These are phyloP conservation scores for Peziza echinospora DNA, from an alignment of 495 filamentous ascomycete species.

Conservation along the genomic window DNA sequence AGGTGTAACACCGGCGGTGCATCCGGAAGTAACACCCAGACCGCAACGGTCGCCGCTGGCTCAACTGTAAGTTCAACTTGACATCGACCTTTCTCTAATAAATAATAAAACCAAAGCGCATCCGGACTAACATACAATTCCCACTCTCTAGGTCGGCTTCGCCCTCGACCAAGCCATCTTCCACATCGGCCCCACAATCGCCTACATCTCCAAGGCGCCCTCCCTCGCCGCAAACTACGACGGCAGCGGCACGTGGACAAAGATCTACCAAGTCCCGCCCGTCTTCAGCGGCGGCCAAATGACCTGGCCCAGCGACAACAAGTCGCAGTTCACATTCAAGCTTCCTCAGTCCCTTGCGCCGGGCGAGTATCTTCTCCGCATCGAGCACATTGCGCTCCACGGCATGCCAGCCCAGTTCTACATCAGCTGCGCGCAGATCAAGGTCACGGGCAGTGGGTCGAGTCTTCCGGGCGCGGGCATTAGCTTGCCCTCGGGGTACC, in stretches of 20 bases:
- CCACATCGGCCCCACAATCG: constrained; percentile 28
- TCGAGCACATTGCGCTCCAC: constrained; percentile 37
- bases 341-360: constrained; percentile 26
- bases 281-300: constrained; percentile 12
- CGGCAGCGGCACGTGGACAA: constrained; percentile 31
- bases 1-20: constrained; percentile 26
- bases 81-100: too few relatives aligned
- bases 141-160: too few relatives aligned
- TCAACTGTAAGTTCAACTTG: too few relatives aligned
- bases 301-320: constrained; percentile 11
- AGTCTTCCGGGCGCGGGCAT: constrained; percentile 26
- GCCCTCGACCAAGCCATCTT: constrained; percentile 28
- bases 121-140: too few relatives aligned
- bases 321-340: constrained; percentile 23
- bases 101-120: too few relatives aligned
- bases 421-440: constrained; percentile 33
- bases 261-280: constrained; percentile 28
- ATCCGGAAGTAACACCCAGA: constrained; percentile 19
- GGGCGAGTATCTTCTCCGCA: constrained; percentile 38
- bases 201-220: constrained; percentile 31
- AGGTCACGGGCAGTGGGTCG: constrained; percentile 30
- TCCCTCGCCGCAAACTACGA: constrained; percentile 27
- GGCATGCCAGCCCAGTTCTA: constrained; percentile 33
- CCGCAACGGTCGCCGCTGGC: constrained; percentile 26
- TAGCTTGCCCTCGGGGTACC: constrained; percentile 31